Conservation (phyloP, 75 land plant species). For the Larix kaempferi region DNA sequence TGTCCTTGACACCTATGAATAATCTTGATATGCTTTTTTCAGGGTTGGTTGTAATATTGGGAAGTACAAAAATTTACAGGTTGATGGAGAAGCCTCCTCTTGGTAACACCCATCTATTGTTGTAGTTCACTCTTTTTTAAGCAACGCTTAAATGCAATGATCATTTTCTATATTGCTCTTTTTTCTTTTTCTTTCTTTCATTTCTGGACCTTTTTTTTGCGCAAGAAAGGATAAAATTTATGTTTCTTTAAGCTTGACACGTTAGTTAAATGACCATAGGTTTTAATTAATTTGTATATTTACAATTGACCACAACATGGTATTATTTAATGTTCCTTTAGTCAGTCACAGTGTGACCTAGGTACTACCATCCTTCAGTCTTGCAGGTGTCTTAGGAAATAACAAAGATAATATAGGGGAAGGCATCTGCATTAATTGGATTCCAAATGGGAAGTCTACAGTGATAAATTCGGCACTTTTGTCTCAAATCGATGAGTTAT, state of each 20-base stretch:
- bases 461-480: conserved; percentile 30
- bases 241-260: background rate
- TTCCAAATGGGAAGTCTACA: background rate
- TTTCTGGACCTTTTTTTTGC: background rate
- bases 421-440: conserved; percentile 32
- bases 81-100: background rate
- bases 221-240: background rate
- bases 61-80: background rate
- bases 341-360: background rate
- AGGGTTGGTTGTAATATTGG: background rate
- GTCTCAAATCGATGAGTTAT: conserved; percentile 79
- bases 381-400: background rate
- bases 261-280: background rate
- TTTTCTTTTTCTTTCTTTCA: background rate
- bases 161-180: background rate
- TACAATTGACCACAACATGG: background rate
- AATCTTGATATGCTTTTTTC: background rate
- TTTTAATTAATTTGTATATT: background rate
- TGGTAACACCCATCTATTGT: background rate
- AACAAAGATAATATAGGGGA: conserved; percentile 23
- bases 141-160: too few relatives aligned
- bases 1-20: background rate
- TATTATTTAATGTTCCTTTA: background rate
- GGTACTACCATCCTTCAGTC: background rate
- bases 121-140: background rate